These are phyloP conservation scores for Lasiodiplodia sp. DNA, from an alignment of 2,329 filamentous ascomycete genomes.

Conservation along the genomic window DNA sequence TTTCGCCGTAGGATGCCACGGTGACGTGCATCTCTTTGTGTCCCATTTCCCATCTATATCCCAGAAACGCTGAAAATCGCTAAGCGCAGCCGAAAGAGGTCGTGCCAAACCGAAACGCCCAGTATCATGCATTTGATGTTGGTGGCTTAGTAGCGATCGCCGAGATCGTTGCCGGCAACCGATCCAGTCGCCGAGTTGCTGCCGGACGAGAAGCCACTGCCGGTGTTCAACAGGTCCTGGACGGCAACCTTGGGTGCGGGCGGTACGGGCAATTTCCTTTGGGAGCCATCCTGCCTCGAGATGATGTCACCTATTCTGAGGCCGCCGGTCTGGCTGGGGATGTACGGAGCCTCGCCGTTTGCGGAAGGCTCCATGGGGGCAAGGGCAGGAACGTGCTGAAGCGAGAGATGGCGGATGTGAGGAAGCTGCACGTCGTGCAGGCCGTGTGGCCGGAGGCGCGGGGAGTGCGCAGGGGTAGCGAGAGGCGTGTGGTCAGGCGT, in stretches of 20 bases:
- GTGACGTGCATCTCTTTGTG: constrained; percentile 14
- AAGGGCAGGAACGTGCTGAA: constrained; percentile 71
- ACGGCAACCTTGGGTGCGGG: constrained; percentile 90
- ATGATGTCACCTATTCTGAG: constrained; percentile 93
- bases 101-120: constrained; percentile 29
- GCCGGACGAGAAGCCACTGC: constrained; percentile 73
- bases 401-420: constrained; percentile 76
- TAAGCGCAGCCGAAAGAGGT: constrained; percentile 29
- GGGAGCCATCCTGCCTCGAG: constrained; percentile 82
- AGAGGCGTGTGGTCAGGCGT: constrained; percentile 99
- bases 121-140: constrained; percentile 25
- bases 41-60: constrained; percentile 28
- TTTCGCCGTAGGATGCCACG: constrained; percentile 22
- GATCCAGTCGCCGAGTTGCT: constrained; percentile 81
- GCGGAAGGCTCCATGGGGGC: constrained; percentile 74
- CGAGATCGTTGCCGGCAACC: constrained; percentile 66
- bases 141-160: constrained; percentile 42
- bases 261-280: constrained; percentile 89
- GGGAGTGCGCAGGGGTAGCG: constrained; percentile 93
- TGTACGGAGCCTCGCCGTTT: constrained; percentile 65
- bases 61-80: constrained; percentile 27
- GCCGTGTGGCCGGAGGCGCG: constrained; percentile 80
- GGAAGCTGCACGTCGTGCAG: constrained; percentile 80
- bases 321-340: constrained; percentile 66
- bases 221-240: constrained; percentile 77